Percentiles rank a stretch among this genome's conserved stretches.
phyloP scores from a whole-genome alignment of 208 protist genomes.

The Trypanosoma congolense region DNA sequence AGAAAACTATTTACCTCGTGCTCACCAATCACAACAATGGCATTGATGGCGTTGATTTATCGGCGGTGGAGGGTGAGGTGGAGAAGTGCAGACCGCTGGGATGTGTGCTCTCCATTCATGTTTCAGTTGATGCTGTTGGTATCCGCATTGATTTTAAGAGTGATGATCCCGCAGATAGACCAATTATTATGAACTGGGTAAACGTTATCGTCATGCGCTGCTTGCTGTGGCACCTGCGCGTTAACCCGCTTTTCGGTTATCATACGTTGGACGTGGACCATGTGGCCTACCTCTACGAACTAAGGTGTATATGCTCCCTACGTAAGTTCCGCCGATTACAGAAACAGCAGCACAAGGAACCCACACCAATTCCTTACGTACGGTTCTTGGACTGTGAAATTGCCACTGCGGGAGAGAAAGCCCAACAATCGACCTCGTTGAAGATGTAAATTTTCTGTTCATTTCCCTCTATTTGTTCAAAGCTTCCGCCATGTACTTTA shows the following conservation, averaged over 20 bases:
- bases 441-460: background rate
- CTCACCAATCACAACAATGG: constrained; percentile 59
- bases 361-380: constrained; percentile 58
- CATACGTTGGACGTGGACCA: constrained; percentile 59
- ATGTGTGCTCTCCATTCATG: constrained; percentile 36
- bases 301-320: constrained; percentile 57
- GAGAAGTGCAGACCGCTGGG: constrained; percentile 63
- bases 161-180: constrained; percentile 35
- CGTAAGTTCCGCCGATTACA: constrained; percentile 41
- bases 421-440: background rate
- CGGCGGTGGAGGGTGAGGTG: constrained; percentile 38
- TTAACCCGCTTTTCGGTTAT: constrained; percentile 42
- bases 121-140: constrained; percentile 34
- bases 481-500: background rate
- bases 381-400: constrained; percentile 49
- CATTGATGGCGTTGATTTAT: constrained; percentile 58
- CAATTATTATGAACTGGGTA: constrained; percentile 66
- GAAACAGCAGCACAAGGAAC: constrained; percentile 52
- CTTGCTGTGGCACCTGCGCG: constrained; percentile 66
- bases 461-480: too few relatives aligned
- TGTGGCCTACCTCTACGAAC: constrained; percentile 73
- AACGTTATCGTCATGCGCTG: constrained; percentile 67
- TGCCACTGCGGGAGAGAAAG: constrained; percentile 1
- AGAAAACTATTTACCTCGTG: constrained; percentile 66
- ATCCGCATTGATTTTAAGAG: constrained; percentile 47